These are phyloP conservation scores for Phytophthora sp. DNA, from an alignment of 352 stramenopile species.

Conservation along the genomic window DNA sequence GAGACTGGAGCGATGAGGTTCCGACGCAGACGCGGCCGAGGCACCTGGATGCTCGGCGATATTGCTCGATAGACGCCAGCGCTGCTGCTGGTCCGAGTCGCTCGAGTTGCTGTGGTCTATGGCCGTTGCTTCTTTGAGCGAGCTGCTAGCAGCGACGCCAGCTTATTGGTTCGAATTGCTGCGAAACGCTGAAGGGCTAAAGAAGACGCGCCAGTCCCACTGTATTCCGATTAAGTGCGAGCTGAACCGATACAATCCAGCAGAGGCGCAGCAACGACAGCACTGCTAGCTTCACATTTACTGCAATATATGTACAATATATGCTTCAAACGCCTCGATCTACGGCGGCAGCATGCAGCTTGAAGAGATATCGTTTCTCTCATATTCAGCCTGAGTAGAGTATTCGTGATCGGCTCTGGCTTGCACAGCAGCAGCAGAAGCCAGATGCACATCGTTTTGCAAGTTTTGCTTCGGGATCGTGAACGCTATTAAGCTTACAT, in stretches of 20 bases:
- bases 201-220: constrained; percentile 31
- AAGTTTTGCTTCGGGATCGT: too few relatives aligned
- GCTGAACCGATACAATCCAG: constrained; percentile 30
- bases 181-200: constrained; percentile 31
- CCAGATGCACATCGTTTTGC: too few relatives aligned
- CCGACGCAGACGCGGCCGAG: constrained; percentile 13
- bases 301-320: background rate
- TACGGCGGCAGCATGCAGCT: too few relatives aligned
- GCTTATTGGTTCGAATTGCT: constrained; percentile 32
- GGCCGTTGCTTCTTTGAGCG: constrained; percentile 35
- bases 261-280: constrained; percentile 5
- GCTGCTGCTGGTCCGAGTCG: constrained; percentile 21
- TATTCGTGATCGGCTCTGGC: too few relatives aligned
- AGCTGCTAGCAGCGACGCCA: constrained; percentile 1
- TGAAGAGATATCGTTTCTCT: too few relatives aligned
- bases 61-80: constrained; percentile 40
- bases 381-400: too few relatives aligned
- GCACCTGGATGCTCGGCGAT: constrained; percentile 34
- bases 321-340: too few relatives aligned
- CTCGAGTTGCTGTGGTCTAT: constrained; percentile 28
- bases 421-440: too few relatives aligned
- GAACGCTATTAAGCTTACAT: too few relatives aligned
- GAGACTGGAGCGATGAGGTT: background rate
- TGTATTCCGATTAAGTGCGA: constrained; percentile 32
- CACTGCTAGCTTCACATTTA: background rate